Base-by-base conservation (phyloP, 176 grass and related monocot species). In the Echinochloa phyllopogon region DNA sequence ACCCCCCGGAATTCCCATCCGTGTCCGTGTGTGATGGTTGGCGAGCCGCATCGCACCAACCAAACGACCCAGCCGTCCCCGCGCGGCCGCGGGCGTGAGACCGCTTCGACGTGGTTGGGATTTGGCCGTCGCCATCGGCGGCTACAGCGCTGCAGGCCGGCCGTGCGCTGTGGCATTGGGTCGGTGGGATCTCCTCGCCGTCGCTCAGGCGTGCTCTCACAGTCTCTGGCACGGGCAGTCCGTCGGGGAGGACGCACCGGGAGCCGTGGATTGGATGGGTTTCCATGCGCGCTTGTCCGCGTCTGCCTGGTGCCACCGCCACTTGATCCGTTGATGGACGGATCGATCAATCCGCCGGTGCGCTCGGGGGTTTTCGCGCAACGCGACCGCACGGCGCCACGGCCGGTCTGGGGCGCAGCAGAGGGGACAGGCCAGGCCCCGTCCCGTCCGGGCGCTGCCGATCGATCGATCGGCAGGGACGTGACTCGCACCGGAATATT, bases 281-380 rank as follows among this genome's bases (percentile, higher is more conserved):
- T 85, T 57, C 57, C 73, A 73, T 65, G 84, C 84, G 84, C 84
- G 23, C 4, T 44, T 86, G 78, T 44, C 70, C 21, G 37, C 57
- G 23, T 65, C 39, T 21, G 21, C 10, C 17, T 7, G 15, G 10
- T n/a, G 72, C 14, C 48, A 53, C 5, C 39, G 61, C 61, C 76
- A 51, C 18, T 80, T 81, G 78, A 69, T 56, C 74, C 33, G 24
- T 16, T 15, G 6, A 5, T 9, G 21, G 21, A 14, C 7, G 7
- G 21, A 14, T 25, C 11, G 21, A 47, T 45, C 6, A 43, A 11
- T 63, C 58, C 23, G 4, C 77, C 3, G 4, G 43, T 2, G 75
- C 40, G 75, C 23, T 24, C 74, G 52, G 39, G 39, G 37, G 25
- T 76, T 74, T 49, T 12, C 6, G 76, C 51, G 69, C 77, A 68